Percentiles rank a stretch among this genome's conserved stretches.
Conservation (phyloP, 257 asterid species). For the Jaltomata sinuosa region DNA sequence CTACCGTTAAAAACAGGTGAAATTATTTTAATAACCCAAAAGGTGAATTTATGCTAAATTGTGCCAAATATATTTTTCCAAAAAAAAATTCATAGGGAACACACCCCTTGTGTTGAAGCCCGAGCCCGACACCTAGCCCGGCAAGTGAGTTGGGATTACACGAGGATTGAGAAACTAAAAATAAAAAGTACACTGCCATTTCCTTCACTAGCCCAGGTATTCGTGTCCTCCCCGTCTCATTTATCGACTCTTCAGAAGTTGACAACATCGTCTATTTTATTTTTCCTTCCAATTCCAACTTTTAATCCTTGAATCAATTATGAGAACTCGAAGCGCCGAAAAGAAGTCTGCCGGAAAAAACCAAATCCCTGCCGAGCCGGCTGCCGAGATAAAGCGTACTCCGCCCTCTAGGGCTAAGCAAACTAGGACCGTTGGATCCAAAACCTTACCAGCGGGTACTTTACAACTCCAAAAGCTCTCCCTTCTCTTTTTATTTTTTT, state of each 20-base stretch:
- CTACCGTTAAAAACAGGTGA: no score
- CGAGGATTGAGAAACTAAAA: no score
- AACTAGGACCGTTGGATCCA: slow-evolving; percentile 6
- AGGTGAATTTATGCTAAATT: no score
- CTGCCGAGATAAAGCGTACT: slow-evolving; percentile 19
- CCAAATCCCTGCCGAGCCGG: slow-evolving; percentile 11
- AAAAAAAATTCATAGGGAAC: no score
- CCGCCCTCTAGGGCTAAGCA: slow-evolving; percentile 23
- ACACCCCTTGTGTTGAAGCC: no score
- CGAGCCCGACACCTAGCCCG: no score
- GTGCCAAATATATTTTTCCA: no score
- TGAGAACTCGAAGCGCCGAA: slow-evolving; percentile 40
- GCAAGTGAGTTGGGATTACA: no score
- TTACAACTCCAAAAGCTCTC: background rate
- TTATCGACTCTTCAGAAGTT: background rate
- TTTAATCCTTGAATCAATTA: slow-evolving; percentile 1
- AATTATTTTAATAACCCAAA: no score
- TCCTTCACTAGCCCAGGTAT: background rate
- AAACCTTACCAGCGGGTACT: slow-evolving; percentile 18
- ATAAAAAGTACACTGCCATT: background rate
- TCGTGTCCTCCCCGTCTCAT: background rate
- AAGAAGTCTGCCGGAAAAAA: slow-evolving; percentile 18
- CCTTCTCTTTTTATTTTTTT: background rate
- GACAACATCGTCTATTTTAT: background rate
- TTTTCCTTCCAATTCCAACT: background rate